phyloP scores from a whole-genome alignment of 2,329 filamentous ascomycete genomes.

The Fusarium succisae region DNA sequence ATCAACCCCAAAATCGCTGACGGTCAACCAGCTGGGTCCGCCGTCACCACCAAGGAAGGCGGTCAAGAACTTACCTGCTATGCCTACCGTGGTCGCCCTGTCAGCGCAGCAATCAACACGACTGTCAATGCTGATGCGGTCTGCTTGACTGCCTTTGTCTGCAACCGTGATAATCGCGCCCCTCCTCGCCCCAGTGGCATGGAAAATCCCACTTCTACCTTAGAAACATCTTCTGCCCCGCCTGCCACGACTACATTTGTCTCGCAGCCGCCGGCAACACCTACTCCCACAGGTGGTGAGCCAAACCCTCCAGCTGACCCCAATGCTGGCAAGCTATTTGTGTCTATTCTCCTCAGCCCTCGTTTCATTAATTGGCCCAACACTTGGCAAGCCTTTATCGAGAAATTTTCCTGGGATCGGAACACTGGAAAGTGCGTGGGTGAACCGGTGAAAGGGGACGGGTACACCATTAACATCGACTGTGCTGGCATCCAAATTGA shows the following conservation, averaged over 20 bases:
- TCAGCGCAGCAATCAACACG: conserved; percentile 52
- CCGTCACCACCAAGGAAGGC: conserved; percentile 52
- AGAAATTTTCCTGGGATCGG: conserved; percentile 53
- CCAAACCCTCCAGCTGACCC: conserved; percentile 46
- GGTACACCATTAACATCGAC: conserved; percentile 50
- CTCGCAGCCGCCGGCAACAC: conserved; percentile 43
- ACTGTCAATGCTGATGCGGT: conserved; percentile 50
- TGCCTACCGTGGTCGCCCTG: conserved; percentile 53
- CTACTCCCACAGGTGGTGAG: conserved; percentile 36
- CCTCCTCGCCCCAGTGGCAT: conserved; percentile 50
- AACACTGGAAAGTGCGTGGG: conserved; percentile 48
- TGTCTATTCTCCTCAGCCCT: conserved; percentile 48
- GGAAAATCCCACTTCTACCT: conserved; percentile 48
- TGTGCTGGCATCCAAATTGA: conserved; percentile 51
- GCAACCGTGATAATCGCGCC: conserved; percentile 49
- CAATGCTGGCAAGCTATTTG: conserved; percentile 43
- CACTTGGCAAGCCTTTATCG: conserved; percentile 52
- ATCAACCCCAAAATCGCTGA: conserved; percentile 54
- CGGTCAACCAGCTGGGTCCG: conserved; percentile 52
- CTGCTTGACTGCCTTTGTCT: conserved; percentile 55
- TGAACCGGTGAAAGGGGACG: conserved; percentile 46
- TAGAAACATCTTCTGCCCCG: conserved; percentile 45
- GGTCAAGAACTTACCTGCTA: conserved; percentile 53
- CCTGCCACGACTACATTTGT: conserved; percentile 49
- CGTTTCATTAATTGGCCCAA: conserved; percentile 53